Base-by-base conservation (phyloP, 495 filamentous ascomycete species). In the Halenospora varia region DNA sequence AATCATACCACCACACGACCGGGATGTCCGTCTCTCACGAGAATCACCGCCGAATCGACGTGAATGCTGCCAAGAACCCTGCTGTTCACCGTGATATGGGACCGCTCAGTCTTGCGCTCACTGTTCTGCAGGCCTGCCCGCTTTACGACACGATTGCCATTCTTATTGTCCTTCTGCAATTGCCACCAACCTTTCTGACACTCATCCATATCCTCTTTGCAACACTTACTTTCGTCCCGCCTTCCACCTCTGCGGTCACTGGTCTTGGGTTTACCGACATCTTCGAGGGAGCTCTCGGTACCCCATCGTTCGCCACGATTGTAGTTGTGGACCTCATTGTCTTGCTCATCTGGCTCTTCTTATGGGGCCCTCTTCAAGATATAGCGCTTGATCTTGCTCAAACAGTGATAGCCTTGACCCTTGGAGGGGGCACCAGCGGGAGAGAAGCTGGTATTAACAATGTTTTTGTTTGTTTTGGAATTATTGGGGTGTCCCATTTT, bases 71-170 rank as follows among this genome's bases (percentile, higher is more conserved):
- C 35, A 89, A 87, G 73, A 85, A 85, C 63, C 81, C 83, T 35
- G 75, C 83, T 56, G 82, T 81, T 49, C 79, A 84, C 59, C 78
- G 78, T 55, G 83, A 79, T 49, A 68, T 73, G 51, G 85, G 87
- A 56, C 83, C 87, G 46, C 71, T 94, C 55, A 82, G 86, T 61
- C 72, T 92, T 53, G 84, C 85, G 48, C 80, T 88, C 59, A 97
- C 93, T 42, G 94, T 98, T 57, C 83, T 98, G 60, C 81, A 82
- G 60, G 92, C 90, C 23, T 96, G 91, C 66, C 94, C 94, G 22
- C 84, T 96, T 61, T 86, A 89, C 71, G 94, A 99, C 76, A 96
- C 94, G 55, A 89, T 99, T 72, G 92, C 94, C 66, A 96, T 99
- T 68, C 80, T 99, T 69, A 97, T 99, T 71, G 88, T 99, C 69